These are phyloP conservation scores for Fusarium sterilihyphosum DNA, from an alignment of 2,329 filamentous ascomycete genomes.

Conservation along the genomic window DNA sequence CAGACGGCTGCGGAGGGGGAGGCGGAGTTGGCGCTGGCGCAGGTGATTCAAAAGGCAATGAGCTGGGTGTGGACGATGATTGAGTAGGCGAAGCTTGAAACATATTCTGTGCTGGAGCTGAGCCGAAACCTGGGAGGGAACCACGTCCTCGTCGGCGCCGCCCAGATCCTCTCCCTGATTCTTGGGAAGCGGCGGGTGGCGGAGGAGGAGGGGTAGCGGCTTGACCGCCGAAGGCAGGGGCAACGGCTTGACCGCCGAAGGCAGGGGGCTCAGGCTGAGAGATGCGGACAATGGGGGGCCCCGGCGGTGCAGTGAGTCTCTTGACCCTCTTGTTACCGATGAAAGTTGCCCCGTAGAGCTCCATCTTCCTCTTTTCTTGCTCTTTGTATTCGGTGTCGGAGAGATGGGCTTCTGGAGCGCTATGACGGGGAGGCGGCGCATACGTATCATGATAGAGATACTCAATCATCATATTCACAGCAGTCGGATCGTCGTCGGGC, in stretches of 20 bases:
- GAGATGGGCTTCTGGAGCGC: no score
- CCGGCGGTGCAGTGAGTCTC: rapidly evolving
- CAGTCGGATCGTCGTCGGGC: not conserved
- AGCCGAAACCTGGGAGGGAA: rapidly evolving
- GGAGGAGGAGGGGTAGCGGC: rapidly evolving
- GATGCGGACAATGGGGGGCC: no score
- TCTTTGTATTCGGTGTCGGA: no score
- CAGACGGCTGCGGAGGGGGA: not conserved
- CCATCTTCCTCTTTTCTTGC: not conserved
- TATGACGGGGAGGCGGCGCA: no score
- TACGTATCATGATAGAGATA: conserved; percentile 16
- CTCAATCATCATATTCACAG: conserved; percentile 4
- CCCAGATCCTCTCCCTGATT: rapidly evolving
- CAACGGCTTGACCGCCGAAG: no score
- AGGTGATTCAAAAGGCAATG: rapidly evolving
- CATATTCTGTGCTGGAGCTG: rapidly evolving
- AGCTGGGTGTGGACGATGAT: not conserved
- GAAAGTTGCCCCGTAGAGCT: rapidly evolving
- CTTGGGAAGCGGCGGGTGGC: rapidly evolving
- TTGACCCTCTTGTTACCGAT: not conserved
- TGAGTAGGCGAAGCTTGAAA: rapidly evolving
- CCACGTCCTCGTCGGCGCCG: rapidly evolving
- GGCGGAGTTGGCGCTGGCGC: not conserved
- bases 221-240: no score
- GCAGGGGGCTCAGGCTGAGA: no score